Evolutionary conservation across 805 yeast genomes (phyloP), one percentile per base, ranked within the genome.

Genomic region (Teunomyces kruisii): DNA sequence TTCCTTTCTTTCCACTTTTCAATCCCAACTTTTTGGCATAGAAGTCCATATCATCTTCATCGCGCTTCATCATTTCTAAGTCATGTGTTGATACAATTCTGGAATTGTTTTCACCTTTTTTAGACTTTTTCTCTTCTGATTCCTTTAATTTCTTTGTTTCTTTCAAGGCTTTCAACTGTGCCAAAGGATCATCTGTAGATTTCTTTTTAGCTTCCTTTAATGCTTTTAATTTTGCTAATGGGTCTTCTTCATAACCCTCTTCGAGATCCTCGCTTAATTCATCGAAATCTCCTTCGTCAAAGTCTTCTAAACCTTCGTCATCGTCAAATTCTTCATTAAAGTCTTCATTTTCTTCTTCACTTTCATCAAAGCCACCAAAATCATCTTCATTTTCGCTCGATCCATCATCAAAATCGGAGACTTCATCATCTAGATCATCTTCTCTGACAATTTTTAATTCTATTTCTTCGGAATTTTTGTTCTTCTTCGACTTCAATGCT

Each of bases 11-110:
- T 0, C 81, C 79, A 51, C 81, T 81, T 45, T 71, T 73, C 53
- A 87, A 61, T 1, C 95, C 95, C 8, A 91, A 70, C 56, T 86
- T 84, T 50, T 84, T 85, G 3, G 97, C 91, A 61, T 89, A 91
- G 58, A 84, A 88, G 35, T 77, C 80, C 66, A 87, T 83, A 43
- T 91, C 96, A 45, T 80, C 83, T 47, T 88, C 95, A 53, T 87
- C 95, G 50, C 76, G 74, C 39, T 68, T 66, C 53, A 78, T 57
- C 28, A 75, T 64, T 5, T 76, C 79, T 30, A 71, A 70, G 30
- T 81, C 83, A 3, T 73, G 72, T 1, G 78, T 69, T 6, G 72
- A 44, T 7, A 60, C 30, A 5, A 49, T 44, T 38, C 47, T 47
- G 38, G 43, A 43, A 24, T 45, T 38, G 6, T 36, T 43, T 16